Evolutionary conservation across 2,329 filamentous ascomycete species (phyloP).

Genomic region (Curvularia verruculosa): DNA sequence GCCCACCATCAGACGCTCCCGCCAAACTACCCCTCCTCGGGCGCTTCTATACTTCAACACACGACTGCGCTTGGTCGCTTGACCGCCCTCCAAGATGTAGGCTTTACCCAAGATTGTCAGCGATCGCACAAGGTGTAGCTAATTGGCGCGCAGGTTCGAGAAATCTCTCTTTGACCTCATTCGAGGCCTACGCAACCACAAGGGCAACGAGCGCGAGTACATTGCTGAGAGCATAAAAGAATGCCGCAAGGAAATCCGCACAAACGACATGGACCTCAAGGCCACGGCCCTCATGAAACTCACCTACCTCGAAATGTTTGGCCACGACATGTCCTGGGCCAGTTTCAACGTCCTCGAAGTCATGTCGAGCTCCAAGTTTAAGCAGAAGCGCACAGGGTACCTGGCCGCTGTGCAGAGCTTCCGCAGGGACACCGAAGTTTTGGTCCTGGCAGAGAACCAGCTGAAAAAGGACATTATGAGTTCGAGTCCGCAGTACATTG

Average conservation of each 20-base stretch:
- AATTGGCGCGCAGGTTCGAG: slow-evolving; percentile 77
- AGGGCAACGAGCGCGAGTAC: slow-evolving; percentile 92
- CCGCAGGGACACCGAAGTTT: slow-evolving; percentile 89
- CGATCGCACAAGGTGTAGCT: slow-evolving; percentile 6
- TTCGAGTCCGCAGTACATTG: slow-evolving; percentile 75
- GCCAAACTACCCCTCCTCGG: slow-evolving; percentile 40
- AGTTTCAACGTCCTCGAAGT: slow-evolving; percentile 98
- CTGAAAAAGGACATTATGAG: slow-evolving; percentile 91
- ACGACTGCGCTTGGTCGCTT: slow-evolving; percentile 25
- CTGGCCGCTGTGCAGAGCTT: slow-evolving; percentile 96
- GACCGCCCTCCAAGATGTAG: slow-evolving; percentile 36
- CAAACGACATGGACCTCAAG: slow-evolving; percentile 97
- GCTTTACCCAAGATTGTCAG: background rate
- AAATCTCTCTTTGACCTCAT: slow-evolving; percentile 99
- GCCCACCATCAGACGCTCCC: slow-evolving; percentile 26
- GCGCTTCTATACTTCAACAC: slow-evolving; percentile 21
- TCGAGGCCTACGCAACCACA: slow-evolving; percentile 90
- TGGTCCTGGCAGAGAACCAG: slow-evolving; percentile 96
- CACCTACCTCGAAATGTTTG: slow-evolving; percentile 98
- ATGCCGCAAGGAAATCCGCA: slow-evolving; percentile 90
- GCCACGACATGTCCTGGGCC: slow-evolving; percentile 99
- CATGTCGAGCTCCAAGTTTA: slow-evolving; percentile 94
- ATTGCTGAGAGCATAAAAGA: slow-evolving; percentile 92
- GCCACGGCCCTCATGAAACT: slow-evolving; percentile 94
- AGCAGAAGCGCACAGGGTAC: slow-evolving; percentile 95